Evolutionary conservation across 192 early-diverging fungal genomes (phyloP).

Genomic region (Backusella mclennaniae): DNA sequence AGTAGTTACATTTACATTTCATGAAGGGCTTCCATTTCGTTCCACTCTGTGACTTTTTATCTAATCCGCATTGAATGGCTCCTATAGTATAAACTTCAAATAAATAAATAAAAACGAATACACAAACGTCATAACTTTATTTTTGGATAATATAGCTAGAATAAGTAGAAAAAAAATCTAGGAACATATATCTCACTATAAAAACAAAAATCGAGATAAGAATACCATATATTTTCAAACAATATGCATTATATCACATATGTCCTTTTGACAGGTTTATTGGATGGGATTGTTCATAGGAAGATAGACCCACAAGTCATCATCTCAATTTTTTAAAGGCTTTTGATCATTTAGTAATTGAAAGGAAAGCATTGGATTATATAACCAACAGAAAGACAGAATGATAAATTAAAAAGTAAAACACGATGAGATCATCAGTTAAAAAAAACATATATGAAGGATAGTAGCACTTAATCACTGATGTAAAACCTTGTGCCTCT

Average conservation of each 20-base stretch:
- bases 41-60: too few relatives aligned
- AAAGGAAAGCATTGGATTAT: not conserved
- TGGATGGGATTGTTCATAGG: too few relatives aligned
- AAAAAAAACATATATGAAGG: not conserved
- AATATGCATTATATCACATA: not conserved
- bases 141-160: not conserved
- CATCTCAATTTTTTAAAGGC: too few relatives aligned
- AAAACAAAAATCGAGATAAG: too few relatives aligned
- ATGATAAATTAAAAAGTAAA: not conserved
- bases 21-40: too few relatives aligned
- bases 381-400: not conserved
- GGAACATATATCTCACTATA: not conserved
- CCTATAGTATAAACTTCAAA: not conserved
- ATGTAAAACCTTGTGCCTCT: not conserved
- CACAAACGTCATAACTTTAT: not conserved
- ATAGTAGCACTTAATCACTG: not conserved
- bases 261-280: not conserved
- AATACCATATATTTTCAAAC: too few relatives aligned
- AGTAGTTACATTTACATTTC: too few relatives aligned
- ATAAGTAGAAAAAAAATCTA: not conserved
- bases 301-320: too few relatives aligned
- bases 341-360: not conserved
- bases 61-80: too few relatives aligned
- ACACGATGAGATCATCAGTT: not conserved
- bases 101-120: not conserved